Evolutionary conservation across 257 asterid species (phyloP), one percentile per base, ranked within the genome.

Genomic region (Petrea volubilis): DNA sequence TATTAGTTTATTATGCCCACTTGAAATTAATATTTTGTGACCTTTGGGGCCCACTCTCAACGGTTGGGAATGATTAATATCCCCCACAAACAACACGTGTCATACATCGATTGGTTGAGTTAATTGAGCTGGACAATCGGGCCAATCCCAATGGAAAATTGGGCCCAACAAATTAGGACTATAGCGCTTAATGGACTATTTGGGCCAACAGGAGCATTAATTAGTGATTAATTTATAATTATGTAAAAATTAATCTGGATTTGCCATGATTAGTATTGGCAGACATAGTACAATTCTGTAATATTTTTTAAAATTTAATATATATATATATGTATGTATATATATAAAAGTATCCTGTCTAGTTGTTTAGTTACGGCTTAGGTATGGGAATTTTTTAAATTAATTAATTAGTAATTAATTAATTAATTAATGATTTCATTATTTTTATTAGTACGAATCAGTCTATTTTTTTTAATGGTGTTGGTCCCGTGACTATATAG

Each of bases 41-140:
- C 36, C 34, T 51, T 13, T 63, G 6, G 78, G 61, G 11, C 78
- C 40, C 78, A 56, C 72, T 1, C 6, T 3, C 28, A 65, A 62
- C 66, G 68, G 65, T 58, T 2, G 51, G 38, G 33, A 44, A 60
- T n/a, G 13, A 7, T 11, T 9, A 31, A 5, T 1, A 9, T 10
- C 12, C 46, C 36, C 33, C 17, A 14, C 3, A 10, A 4, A 13
- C 31, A 28, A 58, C 63, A 74, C 49, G 20, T 67, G 64, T 47
- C 60, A 1, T 0, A 0, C 44, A 10, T 8, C 38, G 8, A 49
- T 18, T 58, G 49, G 12, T 4, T 25, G 11, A 57, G 59, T 53
- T n/a, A 23, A 40, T 2, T 51, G 13, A 23, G n/a, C 51, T 31
- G 20, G 28, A 29, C 17, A 21, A 7, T 34, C 52, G 40, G 53